A percentile compares a stretch with the other conserved stretches of the same genome.
Conservation (phyloP, 1,139 yeast genomes). For the Candida tetrigidarum region DNA sequence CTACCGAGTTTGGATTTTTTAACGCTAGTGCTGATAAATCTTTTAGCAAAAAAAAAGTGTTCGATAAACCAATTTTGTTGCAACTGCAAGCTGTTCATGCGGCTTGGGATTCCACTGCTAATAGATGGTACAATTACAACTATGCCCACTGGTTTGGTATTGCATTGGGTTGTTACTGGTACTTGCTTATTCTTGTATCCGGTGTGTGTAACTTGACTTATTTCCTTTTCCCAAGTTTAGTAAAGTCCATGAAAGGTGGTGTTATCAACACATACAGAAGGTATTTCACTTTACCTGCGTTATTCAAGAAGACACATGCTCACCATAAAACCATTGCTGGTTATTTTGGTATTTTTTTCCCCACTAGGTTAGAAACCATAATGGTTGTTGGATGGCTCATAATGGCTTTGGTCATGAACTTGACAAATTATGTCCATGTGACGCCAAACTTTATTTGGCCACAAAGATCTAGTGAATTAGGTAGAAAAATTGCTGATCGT, state of each 20-base stretch:
- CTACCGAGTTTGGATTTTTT: conserved; percentile 34
- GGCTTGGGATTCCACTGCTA: conserved; percentile 42
- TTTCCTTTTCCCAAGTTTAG: conserved; percentile 39
- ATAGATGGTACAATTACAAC: conserved; percentile 44
- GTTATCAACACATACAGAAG: conserved; percentile 44
- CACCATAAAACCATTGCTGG: conserved; percentile 35
- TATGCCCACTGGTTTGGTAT: conserved; percentile 54
- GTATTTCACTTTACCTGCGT: conserved; percentile 52
- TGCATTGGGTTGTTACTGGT: conserved; percentile 53
- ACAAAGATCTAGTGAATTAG: conserved; percentile 39
- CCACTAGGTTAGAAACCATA: conserved; percentile 66
- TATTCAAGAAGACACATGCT: conserved; percentile 45
- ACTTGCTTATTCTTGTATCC: conserved; percentile 45
- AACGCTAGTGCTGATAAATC: conserved; percentile 29
- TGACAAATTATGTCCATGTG: conserved; percentile 44
- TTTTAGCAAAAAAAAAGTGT: conserved; percentile 30
- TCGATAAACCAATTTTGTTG: conserved; percentile 34
- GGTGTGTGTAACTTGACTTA: conserved; percentile 40
- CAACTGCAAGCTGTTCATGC: conserved; percentile 26
- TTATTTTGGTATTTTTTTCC: conserved; percentile 45
- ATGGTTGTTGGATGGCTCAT: conserved; percentile 53
- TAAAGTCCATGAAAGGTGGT: conserved; percentile 33
- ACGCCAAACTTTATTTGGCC: conserved; percentile 40
- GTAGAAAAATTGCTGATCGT: conserved; percentile 64
- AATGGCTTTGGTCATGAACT: conserved; percentile 50